Evolutionary conservation across 2,329 filamentous ascomycete species (phyloP).

Genomic region (Aspergillus carbonarius): DNA sequence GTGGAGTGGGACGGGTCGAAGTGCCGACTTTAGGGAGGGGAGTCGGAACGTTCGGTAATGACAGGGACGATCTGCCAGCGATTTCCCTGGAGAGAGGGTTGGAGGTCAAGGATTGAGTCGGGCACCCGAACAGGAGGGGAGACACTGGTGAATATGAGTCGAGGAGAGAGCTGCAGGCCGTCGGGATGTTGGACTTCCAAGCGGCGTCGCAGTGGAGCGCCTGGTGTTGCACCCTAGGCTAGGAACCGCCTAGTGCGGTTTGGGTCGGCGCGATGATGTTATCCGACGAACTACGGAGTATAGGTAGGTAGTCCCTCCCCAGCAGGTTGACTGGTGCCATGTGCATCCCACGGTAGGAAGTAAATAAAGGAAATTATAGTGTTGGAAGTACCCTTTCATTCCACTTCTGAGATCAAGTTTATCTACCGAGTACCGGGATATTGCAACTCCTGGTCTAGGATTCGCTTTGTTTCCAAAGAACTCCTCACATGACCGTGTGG

Average conservation of each 20-base stretch:
- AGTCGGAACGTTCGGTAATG: slow-evolving; percentile 1
- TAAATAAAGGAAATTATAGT: background rate
- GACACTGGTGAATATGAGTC: background rate
- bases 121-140: background rate
- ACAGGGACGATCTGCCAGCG: background rate
- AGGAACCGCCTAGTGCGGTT: slow-evolving; percentile 6
- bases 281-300: background rate
- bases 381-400: too few species aligned
- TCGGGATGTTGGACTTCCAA: slow-evolving; percentile 11
- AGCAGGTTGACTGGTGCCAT: background rate
- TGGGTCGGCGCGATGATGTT: slow-evolving; percentile 1
- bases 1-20: slow-evolving; percentile 2
- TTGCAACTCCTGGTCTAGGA: too few species aligned
- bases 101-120: background rate
- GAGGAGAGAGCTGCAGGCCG: slow-evolving; percentile 14
- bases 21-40: background rate
- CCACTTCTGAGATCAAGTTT: too few species aligned
- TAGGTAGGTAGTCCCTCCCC: background rate
- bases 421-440: too few species aligned
- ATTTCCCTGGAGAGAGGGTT: background rate
- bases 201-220: slow-evolving; percentile 10
- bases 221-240: slow-evolving; percentile 10
- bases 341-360: background rate
- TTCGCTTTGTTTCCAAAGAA: too few species aligned
- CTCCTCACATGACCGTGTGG: too few species aligned